Evolutionary conservation across 306 rosid species (phyloP).

Genomic region (Corylus avellana): DNA sequence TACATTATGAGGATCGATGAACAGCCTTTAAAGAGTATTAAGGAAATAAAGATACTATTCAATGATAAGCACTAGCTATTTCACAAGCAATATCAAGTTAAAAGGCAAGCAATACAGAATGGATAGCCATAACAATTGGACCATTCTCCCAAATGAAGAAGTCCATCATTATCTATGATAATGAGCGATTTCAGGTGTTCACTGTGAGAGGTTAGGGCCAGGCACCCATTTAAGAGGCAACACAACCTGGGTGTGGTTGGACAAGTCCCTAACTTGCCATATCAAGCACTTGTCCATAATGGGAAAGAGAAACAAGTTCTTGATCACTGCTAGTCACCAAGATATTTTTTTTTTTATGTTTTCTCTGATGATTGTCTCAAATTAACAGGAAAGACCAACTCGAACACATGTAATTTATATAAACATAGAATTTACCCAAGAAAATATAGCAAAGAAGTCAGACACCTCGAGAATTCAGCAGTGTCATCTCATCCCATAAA

Average conservation of each 20-base stretch:
- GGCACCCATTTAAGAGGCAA: background rate
- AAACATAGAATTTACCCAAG: background rate
- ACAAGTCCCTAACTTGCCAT: background rate
- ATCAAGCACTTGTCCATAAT: background rate
- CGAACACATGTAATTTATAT: background rate
- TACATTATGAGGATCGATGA: conserved; percentile 23
- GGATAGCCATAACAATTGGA: background rate
- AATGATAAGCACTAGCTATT: conserved; percentile 5
- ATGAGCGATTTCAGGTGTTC: background rate
- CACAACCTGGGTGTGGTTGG: background rate
- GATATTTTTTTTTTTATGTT: background rate
- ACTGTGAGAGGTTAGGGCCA: background rate
- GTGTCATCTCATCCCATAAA: background rate
- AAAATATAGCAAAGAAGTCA: background rate
- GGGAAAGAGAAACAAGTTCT: background rate
- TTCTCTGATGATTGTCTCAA: background rate
- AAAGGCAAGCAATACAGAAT: background rate
- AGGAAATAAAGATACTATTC: conserved; percentile 19
- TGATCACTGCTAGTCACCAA: background rate
- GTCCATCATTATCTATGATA: background rate
- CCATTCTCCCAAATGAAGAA: conserved; percentile 5
- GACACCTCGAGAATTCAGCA: background rate
- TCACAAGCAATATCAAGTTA: background rate
- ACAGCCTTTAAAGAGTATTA: conserved; percentile 6
- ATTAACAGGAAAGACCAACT: background rate